These are phyloP conservation scores for Spiromastix sp. DNA, from an alignment of 2,329 filamentous ascomycete species.

Conservation along the genomic window DNA sequence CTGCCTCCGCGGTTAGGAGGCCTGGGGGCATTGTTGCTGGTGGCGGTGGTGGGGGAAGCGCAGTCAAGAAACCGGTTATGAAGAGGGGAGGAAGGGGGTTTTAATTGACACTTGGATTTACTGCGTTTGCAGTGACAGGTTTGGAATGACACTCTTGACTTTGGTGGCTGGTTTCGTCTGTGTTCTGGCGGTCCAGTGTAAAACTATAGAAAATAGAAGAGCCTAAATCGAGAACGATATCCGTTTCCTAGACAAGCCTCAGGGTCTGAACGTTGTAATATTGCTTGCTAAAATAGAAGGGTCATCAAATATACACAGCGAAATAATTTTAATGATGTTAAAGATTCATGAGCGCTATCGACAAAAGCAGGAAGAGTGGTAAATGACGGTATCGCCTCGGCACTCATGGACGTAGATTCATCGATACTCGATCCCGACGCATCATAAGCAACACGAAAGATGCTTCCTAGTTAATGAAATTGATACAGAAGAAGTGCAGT, in stretches of 20 bases:
- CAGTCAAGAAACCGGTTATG: conserved; percentile 29
- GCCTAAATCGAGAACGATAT: no score
- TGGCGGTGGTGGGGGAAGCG: conserved; percentile 21
- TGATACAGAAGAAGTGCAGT: conserved; percentile 97
- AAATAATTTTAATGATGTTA: no score
- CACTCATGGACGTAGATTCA: no score
- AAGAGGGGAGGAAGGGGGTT: conserved; percentile 24
- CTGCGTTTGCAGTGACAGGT: background rate
- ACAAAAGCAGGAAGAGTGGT: no score
- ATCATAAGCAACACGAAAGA: conserved; percentile 6
- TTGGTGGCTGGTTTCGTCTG: background rate
- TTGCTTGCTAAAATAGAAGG: no score
- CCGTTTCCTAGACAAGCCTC: no score
- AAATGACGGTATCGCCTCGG: no score
- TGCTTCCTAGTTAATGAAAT: conserved; percentile 83
- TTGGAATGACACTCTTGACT: background rate
- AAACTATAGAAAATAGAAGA: no score
- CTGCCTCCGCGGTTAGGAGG: conserved; percentile 17
- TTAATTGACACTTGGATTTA: conserved; percentile 2
- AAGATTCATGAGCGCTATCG: no score
- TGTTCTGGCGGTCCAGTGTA: background rate
- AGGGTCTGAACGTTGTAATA: no score
- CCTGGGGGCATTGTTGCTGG: conserved; percentile 21
- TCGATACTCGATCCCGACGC: no score
- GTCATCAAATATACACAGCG: no score